Evolutionary conservation across 345 rosid genomes (phyloP).

Genomic region (Citrus hindsii): DNA sequence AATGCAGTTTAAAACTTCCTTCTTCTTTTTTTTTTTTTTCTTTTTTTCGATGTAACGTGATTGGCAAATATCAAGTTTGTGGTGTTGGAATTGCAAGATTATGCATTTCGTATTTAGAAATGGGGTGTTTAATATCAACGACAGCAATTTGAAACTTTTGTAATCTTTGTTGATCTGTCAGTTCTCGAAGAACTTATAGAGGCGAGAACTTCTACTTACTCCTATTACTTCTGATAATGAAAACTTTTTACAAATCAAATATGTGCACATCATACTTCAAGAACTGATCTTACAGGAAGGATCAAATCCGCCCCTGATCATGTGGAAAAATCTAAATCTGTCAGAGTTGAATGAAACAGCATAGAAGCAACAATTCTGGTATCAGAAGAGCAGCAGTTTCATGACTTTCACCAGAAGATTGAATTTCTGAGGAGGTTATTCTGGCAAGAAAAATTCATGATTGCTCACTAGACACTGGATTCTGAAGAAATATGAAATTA

Average conservation of each 20-base stretch:
- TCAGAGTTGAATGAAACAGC: background rate
- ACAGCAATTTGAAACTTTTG: too few species aligned
- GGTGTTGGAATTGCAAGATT: background rate
- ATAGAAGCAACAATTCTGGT: background rate
- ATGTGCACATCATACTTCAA: background rate
- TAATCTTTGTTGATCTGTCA: too few species aligned
- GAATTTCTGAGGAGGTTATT: background rate
- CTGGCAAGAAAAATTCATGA: background rate
- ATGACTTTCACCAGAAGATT: background rate
- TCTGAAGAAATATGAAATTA: background rate
- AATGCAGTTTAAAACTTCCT: background rate
- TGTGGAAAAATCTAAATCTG: background rate
- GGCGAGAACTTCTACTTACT: too few species aligned
- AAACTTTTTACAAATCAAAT: conserved; percentile 1
- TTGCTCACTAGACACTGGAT: background rate
- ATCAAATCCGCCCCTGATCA: background rate
- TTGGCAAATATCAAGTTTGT: background rate
- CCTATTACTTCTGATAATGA: background rate
- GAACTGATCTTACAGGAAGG: background rate
- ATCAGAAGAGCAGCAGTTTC: background rate
- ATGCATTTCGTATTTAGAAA: too few species aligned
- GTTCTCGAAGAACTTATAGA: too few species aligned
- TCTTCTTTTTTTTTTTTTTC: too few species aligned
- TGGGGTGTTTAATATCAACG: too few species aligned
- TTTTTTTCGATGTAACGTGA: too few species aligned